Percentiles rank a stretch among this genome's conserved stretches.
Conservation (phyloP, 331 rosid genomes). For the Rosa hybrid region DNA sequence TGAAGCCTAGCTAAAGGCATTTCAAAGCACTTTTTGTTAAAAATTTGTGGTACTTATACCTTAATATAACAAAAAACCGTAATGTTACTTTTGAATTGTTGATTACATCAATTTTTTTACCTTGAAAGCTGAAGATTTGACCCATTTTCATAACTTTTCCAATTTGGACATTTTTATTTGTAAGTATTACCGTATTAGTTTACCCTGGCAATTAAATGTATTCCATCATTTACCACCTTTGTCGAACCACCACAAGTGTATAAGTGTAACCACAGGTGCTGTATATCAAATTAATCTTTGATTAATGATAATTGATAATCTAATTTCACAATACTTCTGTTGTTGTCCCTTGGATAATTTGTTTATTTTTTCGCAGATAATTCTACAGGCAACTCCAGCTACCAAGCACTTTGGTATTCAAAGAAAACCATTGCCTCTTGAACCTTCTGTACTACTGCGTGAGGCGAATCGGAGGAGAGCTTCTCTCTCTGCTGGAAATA, state of each 20-base stretch:
- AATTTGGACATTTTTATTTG: neutral
- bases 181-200: neutral
- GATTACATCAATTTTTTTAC: neutral
- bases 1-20: neutral
- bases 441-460: slow-evolving; percentile 86
- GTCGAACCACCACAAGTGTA: neutral
- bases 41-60: neutral
- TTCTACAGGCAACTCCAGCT: slow-evolving; percentile 71
- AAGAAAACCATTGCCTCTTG: slow-evolving; percentile 91
- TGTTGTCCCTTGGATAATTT: neutral
- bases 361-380: slow-evolving; percentile 49
- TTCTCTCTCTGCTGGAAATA: slow-evolving; percentile 92
- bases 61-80: neutral
- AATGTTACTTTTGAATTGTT: neutral
- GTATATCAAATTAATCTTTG: neutral
- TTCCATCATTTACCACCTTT: neutral
- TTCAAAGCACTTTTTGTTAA: slow-evolving; percentile 7
- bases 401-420: slow-evolving; percentile 80
- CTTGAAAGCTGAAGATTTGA: slow-evolving; percentile 3
- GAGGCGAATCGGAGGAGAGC: slow-evolving; percentile 98
- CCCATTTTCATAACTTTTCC: slow-evolving; percentile 4
- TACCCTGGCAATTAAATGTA: neutral
- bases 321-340: slow-evolving; percentile 7
- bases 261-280: neutral
- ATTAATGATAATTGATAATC: neutral